Conservation (phyloP, 108 stramenopile genomes). For the Nitzschia sp. region DNA sequence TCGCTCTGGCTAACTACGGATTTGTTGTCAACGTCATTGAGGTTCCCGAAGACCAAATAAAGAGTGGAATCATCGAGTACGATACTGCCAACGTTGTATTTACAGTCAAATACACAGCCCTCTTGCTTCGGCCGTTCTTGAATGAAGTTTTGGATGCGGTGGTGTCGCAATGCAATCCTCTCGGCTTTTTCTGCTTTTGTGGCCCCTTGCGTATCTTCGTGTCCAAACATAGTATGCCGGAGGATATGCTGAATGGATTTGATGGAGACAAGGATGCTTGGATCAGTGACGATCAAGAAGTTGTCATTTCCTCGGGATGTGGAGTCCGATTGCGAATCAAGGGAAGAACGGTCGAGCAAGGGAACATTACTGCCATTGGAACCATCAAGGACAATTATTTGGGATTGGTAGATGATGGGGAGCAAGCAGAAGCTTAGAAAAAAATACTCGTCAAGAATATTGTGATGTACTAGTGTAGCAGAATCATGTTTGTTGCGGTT, state of each 20-base stretch:
- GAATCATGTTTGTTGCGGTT: background rate
- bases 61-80: constrained; percentile 91
- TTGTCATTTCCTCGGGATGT: constrained; percentile 84
- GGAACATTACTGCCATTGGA: constrained; percentile 90
- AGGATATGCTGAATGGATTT: constrained; percentile 92
- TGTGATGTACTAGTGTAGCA: background rate
- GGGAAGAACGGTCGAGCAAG: constrained; percentile 89
- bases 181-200: constrained; percentile 91
- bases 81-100: constrained; percentile 88
- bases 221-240: constrained; percentile 91
- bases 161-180: constrained; percentile 82
- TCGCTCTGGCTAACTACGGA: constrained; percentile 89
- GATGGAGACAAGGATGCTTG: constrained; percentile 90
- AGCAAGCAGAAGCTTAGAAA: constrained; percentile 25
- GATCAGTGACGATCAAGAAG: constrained; percentile 93
- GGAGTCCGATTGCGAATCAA: constrained; percentile 90
- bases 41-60: constrained; percentile 89
- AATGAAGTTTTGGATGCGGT: constrained; percentile 93
- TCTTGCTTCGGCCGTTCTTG: constrained; percentile 85
- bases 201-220: constrained; percentile 92
- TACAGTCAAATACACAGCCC: constrained; percentile 86
- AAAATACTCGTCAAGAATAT: background rate
- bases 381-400: constrained; percentile 95
- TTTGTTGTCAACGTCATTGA: constrained; percentile 92
- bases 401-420: constrained; percentile 86